Base-by-base conservation (phyloP, 768 basidiomycete genomes). In the Suillus ampliporus region DNA sequence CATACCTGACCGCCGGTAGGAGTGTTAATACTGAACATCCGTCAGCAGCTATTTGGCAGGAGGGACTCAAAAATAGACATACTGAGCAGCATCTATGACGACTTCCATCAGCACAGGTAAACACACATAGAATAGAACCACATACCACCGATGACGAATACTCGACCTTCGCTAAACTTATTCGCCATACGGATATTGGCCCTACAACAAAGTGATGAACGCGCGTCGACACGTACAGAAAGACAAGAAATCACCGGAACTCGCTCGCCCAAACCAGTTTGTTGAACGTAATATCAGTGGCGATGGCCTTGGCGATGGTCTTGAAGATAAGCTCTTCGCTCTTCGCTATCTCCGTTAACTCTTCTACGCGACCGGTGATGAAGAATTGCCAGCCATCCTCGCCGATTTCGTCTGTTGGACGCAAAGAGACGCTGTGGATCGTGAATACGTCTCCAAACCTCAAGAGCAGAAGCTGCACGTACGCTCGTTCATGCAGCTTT, bases 311-410 rank as follows among this genome's bases (percentile, higher is more conserved):
- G 62, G 63, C 60, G 48, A 82, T 73, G 19, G 48, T 61, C 28
- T 74, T 61, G 7, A 76, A 62, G 41, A 82, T 59, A 23, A 71
- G 64, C 21, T 76, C 69, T 28, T 67, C 43, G 37, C 71, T 67
- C 4, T 51, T 54, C 4, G 68, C 43, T 40, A 75, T 17, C 13
- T 71, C 43, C 9, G 61, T 62, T 6, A 68, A n/a, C n/a, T n/a
- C 53, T 1, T 72, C 65, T n/a, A 65, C 40, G 51, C 51, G 63
- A 19, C 52, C 21, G 5, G 31, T 23, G 10, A 70, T n/a, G 1
- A 70, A 0, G 17, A 68, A 56, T 15, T 66, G 66, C 56, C 63
- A 70, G 6, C 68, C 69, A 53, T 71, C 71, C 11, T 65, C 64
- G 2, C 52, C 64, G 0, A 71, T 43, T 38, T 71, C 63, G 23